These are phyloP conservation scores for Allium sativum DNA, from an alignment of 106 monocot genomes.

Conservation along the genomic window DNA sequence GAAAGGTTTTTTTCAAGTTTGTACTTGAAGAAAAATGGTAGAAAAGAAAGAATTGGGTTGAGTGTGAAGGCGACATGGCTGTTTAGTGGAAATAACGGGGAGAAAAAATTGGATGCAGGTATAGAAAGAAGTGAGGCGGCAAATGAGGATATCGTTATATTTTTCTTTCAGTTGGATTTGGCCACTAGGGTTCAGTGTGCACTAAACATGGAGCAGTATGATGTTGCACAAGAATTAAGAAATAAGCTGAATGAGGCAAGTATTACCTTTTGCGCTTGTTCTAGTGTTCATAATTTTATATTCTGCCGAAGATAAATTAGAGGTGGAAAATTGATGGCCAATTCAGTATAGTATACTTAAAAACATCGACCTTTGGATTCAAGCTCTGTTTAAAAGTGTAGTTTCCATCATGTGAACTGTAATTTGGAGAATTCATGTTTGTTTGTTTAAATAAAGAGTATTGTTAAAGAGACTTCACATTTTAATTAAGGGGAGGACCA, in stretches of 20 bases:
- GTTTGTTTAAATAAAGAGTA: too few relatives aligned
- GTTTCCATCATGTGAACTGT: too few relatives aligned
- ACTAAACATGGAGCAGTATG: slow-evolving; percentile 83
- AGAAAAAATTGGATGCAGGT: slow-evolving; percentile 36
- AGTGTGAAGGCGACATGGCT: slow-evolving; percentile 40
- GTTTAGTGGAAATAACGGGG: slow-evolving; percentile 36
- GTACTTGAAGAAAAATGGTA: slow-evolving; percentile 2
- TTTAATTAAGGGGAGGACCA: too few relatives aligned
- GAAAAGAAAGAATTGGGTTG: slow-evolving; percentile 11
- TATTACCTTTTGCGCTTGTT: too few relatives aligned
- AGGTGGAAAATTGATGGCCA: too few relatives aligned
- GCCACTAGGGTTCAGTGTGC: slow-evolving; percentile 86
- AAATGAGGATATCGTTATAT: slow-evolving; percentile 79
- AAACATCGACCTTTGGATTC: too few relatives aligned
- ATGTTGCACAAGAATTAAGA: slow-evolving; percentile 72
- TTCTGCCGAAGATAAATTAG: too few relatives aligned
- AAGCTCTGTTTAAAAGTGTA: too few relatives aligned
- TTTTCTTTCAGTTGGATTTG: slow-evolving; percentile 87
- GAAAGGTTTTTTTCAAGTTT: slow-evolving; percentile 6
- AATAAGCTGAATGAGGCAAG: slow-evolving; percentile 70
- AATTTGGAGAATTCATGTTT: too few relatives aligned
- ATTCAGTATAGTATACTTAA: too few relatives aligned
- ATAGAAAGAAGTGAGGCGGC: slow-evolving; percentile 76
- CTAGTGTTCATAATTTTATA: too few relatives aligned
- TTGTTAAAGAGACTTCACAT: too few relatives aligned